These are phyloP conservation scores for Euphorbia celastroides DNA, from an alignment of 441 rosid genomes.

Conservation along the genomic window DNA sequence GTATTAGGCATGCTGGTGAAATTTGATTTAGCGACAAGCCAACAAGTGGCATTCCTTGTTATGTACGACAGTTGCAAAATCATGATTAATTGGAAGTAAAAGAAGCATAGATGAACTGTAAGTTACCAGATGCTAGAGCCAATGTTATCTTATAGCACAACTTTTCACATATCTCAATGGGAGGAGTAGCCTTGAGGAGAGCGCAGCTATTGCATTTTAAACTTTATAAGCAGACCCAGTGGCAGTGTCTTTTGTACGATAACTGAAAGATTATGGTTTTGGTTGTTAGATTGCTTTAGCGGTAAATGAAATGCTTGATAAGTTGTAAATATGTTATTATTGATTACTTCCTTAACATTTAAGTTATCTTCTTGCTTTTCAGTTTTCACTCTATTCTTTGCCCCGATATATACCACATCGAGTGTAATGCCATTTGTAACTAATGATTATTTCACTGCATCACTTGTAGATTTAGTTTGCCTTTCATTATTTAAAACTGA, in stretches of 20 bases:
- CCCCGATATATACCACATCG: no score
- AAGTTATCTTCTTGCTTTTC: not conserved
- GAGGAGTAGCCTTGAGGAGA: not conserved
- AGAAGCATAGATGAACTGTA: not conserved
- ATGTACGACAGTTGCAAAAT: not conserved
- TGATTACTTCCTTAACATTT: not conserved
- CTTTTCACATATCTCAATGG: not conserved
- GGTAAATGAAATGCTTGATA: not conserved
- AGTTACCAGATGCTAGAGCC: not conserved
- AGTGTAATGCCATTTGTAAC: constrained; percentile 5
- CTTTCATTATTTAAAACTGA: constrained; percentile 10
- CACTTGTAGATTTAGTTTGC: constrained; percentile 2
- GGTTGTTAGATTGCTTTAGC: not conserved
- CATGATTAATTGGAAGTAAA: not conserved
- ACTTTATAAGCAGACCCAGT: not conserved
- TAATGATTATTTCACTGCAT: not conserved
- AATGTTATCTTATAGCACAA: not conserved
- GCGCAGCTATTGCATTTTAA: not conserved
- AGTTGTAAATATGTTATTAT: not conserved
- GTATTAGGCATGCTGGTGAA: not conserved
- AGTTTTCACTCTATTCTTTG: not conserved
- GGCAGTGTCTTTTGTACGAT: not conserved
- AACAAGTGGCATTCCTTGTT: not conserved
- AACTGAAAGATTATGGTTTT: not conserved
- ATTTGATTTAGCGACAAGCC: not conserved